Evolutionary conservation across 1,139 yeast genomes (phyloP).

Genomic region (Candida anutae): DNA sequence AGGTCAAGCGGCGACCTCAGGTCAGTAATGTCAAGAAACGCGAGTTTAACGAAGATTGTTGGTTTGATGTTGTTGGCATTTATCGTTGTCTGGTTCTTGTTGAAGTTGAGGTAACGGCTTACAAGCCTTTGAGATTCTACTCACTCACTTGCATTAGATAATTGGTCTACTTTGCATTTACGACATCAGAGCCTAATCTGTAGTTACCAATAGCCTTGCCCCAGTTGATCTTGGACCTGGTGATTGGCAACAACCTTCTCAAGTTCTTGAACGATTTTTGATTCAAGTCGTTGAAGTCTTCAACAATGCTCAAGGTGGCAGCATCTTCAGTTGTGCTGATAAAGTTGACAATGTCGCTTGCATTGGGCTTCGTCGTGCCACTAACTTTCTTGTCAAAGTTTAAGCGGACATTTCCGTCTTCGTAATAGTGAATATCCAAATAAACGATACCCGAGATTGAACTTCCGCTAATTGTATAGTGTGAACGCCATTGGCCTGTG

Average conservation of each 20-base stretch:
- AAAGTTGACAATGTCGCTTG: constrained; percentile 35
- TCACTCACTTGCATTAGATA: no score
- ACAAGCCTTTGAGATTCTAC: neutral
- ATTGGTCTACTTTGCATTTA: constrained; percentile 14
- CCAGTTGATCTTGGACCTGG: constrained; percentile 91
- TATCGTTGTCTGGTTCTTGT: constrained; percentile 60
- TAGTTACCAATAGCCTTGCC: constrained; percentile 88
- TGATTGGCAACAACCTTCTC: constrained; percentile 87
- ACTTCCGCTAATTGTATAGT: constrained; percentile 38
- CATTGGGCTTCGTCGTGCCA: constrained; percentile 9
- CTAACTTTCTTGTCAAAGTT: constrained; percentile 42
- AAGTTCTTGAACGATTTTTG: constrained; percentile 75
- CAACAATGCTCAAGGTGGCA: constrained; percentile 54
- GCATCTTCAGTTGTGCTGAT: constrained; percentile 56
- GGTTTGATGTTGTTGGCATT: constrained; percentile 49
- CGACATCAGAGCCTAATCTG: constrained; percentile 80
- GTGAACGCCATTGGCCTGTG: constrained; percentile 85
- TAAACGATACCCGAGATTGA: constrained; percentile 45
- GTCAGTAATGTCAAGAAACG: constrained; percentile 37
- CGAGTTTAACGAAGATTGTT: constrained; percentile 35
- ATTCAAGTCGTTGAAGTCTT: constrained; percentile 63
- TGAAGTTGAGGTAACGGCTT: constrained; percentile 31
- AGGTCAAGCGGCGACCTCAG: constrained; percentile 62
- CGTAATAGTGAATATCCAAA: constrained; percentile 85
- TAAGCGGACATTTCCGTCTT: constrained; percentile 90